Evolutionary conservation across 2,329 filamentous ascomycete genomes (phyloP).

Genomic region (Coccinonectria pachysandricola): DNA sequence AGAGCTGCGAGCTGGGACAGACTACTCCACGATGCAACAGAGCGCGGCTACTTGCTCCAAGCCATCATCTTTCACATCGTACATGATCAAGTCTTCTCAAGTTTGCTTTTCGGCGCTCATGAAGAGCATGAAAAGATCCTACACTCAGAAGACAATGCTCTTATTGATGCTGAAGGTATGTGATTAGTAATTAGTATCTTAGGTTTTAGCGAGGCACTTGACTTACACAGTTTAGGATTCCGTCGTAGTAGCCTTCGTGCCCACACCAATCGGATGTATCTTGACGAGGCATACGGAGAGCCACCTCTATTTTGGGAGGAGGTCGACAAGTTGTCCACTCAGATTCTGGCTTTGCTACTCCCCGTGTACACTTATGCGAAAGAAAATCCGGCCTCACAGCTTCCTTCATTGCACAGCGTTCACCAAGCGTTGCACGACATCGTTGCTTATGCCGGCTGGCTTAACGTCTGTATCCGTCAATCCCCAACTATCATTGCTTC

Average conservation of each 20-base stretch:
- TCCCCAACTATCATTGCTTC: constrained; percentile 14
- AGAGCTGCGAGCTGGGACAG: constrained; percentile 18
- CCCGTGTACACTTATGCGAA: constrained; percentile 14
- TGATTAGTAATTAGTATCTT: too few species aligned
- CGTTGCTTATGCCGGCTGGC: constrained; percentile 24
- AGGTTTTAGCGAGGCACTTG: too few species aligned
- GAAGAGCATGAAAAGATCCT: constrained; percentile 15
- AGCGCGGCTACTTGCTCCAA: constrained; percentile 17
- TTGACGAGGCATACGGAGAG: constrained; percentile 8
- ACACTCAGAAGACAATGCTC: constrained; percentile 12
- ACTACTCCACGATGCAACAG: constrained; percentile 13
- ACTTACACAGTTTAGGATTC: too few species aligned
- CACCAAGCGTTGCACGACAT: too few species aligned
- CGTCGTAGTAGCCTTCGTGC: constrained; percentile 17
- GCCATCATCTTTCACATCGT: constrained; percentile 22
- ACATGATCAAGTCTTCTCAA: constrained; percentile 17
- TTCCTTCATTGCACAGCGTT: too few species aligned
- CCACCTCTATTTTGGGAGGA: constrained; percentile 21
- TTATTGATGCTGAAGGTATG: constrained; percentile 20
- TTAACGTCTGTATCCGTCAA: constrained; percentile 18
- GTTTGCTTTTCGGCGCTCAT: constrained; percentile 22
- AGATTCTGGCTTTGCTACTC: constrained; percentile 14
- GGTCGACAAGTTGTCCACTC: constrained; percentile 19
- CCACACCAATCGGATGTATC: constrained; percentile 15
- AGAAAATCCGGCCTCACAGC: constrained; percentile 4